phyloP scores from a whole-genome alignment of 139 green algal species.

The Micromonas pusilla region DNA sequence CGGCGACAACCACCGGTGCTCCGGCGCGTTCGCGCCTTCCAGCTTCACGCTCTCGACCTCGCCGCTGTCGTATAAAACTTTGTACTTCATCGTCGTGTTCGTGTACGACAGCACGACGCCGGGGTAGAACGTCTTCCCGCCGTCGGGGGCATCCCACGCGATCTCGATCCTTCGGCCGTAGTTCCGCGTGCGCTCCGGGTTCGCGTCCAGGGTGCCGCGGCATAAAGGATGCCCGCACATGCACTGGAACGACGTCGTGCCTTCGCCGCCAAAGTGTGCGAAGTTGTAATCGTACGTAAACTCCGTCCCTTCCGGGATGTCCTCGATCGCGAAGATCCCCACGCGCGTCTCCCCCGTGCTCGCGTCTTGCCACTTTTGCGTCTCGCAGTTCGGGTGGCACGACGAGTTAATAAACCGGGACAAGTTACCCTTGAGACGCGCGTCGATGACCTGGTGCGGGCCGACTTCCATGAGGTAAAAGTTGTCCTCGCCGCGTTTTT shows the following conservation, averaged over 20 bases:
- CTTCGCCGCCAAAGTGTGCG: constrained; percentile 32
- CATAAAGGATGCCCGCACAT: constrained; percentile 28
- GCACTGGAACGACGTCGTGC: constrained; percentile 25
- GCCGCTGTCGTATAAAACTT: constrained; percentile 6
- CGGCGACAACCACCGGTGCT: too few relatives aligned
- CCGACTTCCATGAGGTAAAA: constrained; percentile 98
- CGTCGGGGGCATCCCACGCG: background rate
- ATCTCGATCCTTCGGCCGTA: background rate
- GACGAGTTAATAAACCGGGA: constrained; percentile 92
- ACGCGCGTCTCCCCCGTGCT: constrained; percentile 31
- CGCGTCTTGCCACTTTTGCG: constrained; percentile 77
- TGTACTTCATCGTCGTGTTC: background rate
- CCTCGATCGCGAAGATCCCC: constrained; percentile 33
- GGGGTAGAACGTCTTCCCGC: background rate
- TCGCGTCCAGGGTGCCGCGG: constrained; percentile 25
- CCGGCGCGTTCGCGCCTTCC: too few relatives aligned
- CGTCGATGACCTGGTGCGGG: constrained; percentile 90
- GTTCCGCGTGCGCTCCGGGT: background rate
- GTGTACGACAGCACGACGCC: background rate
- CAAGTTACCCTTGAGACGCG: constrained; percentile 67
- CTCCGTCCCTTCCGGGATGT: constrained; percentile 32
- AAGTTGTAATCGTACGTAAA: constrained; percentile 38
- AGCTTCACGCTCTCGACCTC: background rate
- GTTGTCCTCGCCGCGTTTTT: constrained; percentile 46
- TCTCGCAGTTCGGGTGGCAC: constrained; percentile 94